These are phyloP conservation scores for Terana coerulea DNA, from an alignment of 768 basidiomycete species.

Conservation along the genomic window DNA sequence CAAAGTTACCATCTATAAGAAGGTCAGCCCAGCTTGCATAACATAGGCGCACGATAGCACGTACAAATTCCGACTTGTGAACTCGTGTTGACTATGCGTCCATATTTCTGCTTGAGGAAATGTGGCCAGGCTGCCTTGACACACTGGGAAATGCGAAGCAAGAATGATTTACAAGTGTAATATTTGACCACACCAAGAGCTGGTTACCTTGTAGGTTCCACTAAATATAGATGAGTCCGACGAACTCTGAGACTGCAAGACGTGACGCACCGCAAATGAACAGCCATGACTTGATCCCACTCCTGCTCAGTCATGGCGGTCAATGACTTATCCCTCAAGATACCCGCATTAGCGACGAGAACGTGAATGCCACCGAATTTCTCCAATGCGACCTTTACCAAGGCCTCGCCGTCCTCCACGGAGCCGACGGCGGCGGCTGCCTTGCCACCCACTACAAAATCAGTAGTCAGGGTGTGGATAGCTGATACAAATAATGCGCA, in stretches of 20 bases:
- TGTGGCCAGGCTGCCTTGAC: slow-evolving; percentile 94
- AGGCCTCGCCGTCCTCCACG: slow-evolving; percentile 86
- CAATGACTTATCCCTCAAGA: slow-evolving; percentile 93
- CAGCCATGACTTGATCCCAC: slow-evolving; percentile 89
- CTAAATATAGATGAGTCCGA: slow-evolving; percentile 28
- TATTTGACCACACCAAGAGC: not conserved
- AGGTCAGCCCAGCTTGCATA: not conserved
- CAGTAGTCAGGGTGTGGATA: not conserved
- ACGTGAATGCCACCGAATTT: slow-evolving; percentile 87
- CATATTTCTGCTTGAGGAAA: slow-evolving; percentile 95
- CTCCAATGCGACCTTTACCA: slow-evolving; percentile 83
- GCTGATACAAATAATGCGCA: slow-evolving; percentile 25
- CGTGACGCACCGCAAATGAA: slow-evolving; percentile 67
- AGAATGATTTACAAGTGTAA: not conserved
- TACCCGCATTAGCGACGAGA: slow-evolving; percentile 90
- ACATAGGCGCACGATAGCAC: slow-evolving; percentile 26
- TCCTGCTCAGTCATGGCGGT: slow-evolving; percentile 83
- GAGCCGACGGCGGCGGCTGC: slow-evolving; percentile 81
- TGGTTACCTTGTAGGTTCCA: slow-evolving; percentile 86
- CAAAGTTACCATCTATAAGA: slow-evolving; percentile 85
- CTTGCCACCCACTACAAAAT: slow-evolving; percentile 74
- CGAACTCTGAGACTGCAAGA: not conserved
- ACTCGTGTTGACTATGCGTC: slow-evolving; percentile 91
- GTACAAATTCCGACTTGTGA: slow-evolving; percentile 90
- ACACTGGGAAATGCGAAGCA: slow-evolving; percentile 45